Percentiles rank a stretch among this genome's conserved stretches.
Conservation (phyloP, 176 grass and related monocot genomes). For the Calamus simplicifolius region DNA sequence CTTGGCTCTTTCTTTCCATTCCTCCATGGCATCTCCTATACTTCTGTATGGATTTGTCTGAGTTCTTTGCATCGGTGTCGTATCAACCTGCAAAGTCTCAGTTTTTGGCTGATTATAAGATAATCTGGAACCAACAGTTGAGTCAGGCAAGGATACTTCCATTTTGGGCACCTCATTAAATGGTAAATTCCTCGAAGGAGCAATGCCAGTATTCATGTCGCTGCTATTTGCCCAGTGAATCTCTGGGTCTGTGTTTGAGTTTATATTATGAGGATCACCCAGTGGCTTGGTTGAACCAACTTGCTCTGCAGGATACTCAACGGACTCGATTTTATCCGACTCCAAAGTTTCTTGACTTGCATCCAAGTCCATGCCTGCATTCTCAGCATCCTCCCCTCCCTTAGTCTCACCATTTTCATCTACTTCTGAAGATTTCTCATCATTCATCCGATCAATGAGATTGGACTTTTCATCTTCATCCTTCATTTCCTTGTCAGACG, state of each 20-base stretch:
- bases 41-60: conserved; percentile 85
- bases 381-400: no score
- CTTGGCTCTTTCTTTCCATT: conserved; percentile 88
- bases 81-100: conserved; percentile 44
- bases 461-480: conserved; percentile 33
- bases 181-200: conserved; percentile 56
- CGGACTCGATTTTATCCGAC: conserved; percentile 35
- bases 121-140: conserved; percentile 47
- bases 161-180: conserved; percentile 49
- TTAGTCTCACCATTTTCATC: no score
- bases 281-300: conserved; percentile 12
- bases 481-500: conserved; percentile 34
- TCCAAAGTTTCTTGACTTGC: conserved; percentile 36
- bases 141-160: conserved; percentile 63
- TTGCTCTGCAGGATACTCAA: conserved; percentile 35
- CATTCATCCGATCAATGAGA: conserved; percentile 37
- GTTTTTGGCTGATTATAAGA: conserved; percentile 49
- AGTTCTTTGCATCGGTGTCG: conserved; percentile 36
- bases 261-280: conserved; percentile 31
- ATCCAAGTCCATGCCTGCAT: conserved; percentile 32
- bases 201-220: conserved; percentile 42
- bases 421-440: conserved; percentile 27
- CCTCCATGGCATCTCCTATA: conserved; percentile 75
- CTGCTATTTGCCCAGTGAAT: conserved; percentile 58
- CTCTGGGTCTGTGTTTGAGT: conserved; percentile 55